These are phyloP conservation scores for Boletus insuetus DNA, from an alignment of 768 basidiomycete species.

Conservation along the genomic window DNA sequence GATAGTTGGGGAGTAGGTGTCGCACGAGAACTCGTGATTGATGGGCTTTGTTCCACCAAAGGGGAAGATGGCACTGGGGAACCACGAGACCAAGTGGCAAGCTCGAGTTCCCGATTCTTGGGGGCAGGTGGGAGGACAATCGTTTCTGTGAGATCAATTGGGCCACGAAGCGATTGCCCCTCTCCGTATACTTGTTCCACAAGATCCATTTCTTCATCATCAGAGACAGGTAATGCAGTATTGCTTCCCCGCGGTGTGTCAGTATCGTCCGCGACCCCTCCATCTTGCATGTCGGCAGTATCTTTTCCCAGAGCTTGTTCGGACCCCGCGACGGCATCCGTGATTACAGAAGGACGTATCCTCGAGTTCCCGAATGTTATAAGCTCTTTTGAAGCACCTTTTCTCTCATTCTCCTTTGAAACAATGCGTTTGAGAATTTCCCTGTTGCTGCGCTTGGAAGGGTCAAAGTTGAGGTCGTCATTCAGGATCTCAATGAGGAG, in stretches of 20 bases:
- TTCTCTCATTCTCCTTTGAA: constrained; percentile 58
- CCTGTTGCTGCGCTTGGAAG: constrained; percentile 75
- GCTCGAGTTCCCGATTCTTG: constrained; percentile 88
- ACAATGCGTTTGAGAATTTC: constrained; percentile 81
- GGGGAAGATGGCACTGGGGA: constrained; percentile 51
- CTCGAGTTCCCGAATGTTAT: constrained; percentile 38
- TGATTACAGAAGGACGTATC: constrained; percentile 16
- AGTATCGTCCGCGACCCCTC: background rate
- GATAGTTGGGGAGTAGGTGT: background rate
- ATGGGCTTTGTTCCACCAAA: constrained; percentile 35
- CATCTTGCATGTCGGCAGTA: constrained; percentile 25
- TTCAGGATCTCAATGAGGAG: constrained; percentile 88
- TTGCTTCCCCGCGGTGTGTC: constrained; percentile 23
- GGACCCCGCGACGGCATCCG: constrained; percentile 24
- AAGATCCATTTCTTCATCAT: constrained; percentile 91
- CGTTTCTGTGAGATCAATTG: constrained; percentile 80
- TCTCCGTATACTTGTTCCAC: constrained; percentile 94
- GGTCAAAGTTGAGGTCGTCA: constrained; percentile 91
- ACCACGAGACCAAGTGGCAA: constrained; percentile 73
- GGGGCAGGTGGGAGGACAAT: constrained; percentile 79
- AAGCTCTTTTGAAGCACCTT: constrained; percentile 57
- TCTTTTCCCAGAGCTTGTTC: constrained; percentile 34
- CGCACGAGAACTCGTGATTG: constrained; percentile 10
- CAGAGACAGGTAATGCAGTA: constrained; percentile 27
- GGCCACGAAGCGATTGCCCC: constrained; percentile 66